Evolutionary conservation across 805 yeast genomes (phyloP), one percentile per base, ranked within the genome.

Genomic region (Cyberlindnera suaveolens): DNA sequence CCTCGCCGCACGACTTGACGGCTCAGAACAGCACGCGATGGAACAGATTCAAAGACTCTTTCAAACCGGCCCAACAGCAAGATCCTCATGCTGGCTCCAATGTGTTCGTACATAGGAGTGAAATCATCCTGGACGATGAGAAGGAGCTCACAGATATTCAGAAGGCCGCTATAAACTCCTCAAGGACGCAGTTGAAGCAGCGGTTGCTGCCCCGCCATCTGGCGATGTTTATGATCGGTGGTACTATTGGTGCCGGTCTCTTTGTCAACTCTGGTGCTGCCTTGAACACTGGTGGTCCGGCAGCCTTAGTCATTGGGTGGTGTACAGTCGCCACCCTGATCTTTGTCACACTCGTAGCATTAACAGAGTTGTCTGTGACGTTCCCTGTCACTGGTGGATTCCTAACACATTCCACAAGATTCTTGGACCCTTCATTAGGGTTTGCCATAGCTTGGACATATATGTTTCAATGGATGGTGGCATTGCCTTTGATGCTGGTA

Each of bases 241-340:
- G 93, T 52, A 85, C 91, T 8, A 64, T 85, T 41, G 93, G 93
- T 43, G 84, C 93, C 1, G 95, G 90, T 57, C 69, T 85, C 44
- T 67, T 85, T 50, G 81, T 85, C 51, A 88, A 90, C 54, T 82
- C 90, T 3, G 88, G 89, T 44, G 65, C 78, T 14, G 80, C 90
- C 1, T 68, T 85, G 43, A 68, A 72, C n/a, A 60, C 71, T 11
- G 88, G 86, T 13, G 95, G 95, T 7, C 91, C 83, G 3, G 83
- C 72, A 23, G 67, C 79, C 41, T 68, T 77, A 37, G 67, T 78
- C 14, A 48, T 52, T 18, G 54, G 53, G 44, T 74, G 80, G 67
- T 51, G 61, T 23, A 59, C 78, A 29, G 67, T 77, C 27, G 78
- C 83, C 40, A 60, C 77, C 3, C 73, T 80, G 73, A 75, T 81